Conservation (phyloP, 2,329 filamentous ascomycete genomes). For the Aspergillus bombycis region DNA sequence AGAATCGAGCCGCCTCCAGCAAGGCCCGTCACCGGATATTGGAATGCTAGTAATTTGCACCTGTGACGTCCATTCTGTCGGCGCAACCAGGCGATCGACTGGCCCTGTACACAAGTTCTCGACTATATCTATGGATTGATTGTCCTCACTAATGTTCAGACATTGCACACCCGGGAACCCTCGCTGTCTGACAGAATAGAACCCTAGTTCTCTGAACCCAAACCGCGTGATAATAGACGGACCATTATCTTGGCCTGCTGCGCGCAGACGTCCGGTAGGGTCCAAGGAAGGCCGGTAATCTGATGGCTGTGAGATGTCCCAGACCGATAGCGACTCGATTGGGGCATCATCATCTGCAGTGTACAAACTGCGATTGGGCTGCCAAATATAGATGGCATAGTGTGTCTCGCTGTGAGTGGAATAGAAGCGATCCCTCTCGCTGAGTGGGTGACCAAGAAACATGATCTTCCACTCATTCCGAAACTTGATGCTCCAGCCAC, state of each 20-base stretch:
- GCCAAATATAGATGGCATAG: conserved; percentile 66
- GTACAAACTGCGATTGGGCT: conserved; percentile 59
- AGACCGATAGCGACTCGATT: conserved; percentile 61
- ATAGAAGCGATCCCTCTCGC: conserved; percentile 63
- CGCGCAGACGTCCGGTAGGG: conserved; percentile 42
- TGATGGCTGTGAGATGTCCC: conserved; percentile 59
- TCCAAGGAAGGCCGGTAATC: conserved; percentile 56
- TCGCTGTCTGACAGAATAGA: conserved; percentile 58
- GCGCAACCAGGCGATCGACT: conserved; percentile 48
- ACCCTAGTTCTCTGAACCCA: conserved; percentile 55
- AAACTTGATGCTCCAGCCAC: conserved; percentile 51
- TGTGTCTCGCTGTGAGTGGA: conserved; percentile 62
- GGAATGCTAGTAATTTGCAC: conserved; percentile 59
- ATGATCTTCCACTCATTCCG: conserved; percentile 66
- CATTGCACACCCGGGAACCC: conserved; percentile 54
- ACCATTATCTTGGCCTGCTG: conserved; percentile 36
- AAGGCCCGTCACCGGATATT: conserved; percentile 54
- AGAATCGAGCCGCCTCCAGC: conserved; percentile 51
- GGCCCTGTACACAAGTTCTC: conserved; percentile 60
- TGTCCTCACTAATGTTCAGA: conserved; percentile 55
- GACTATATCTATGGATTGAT: conserved; percentile 55
- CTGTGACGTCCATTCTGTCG: conserved; percentile 45
- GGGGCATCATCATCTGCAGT: conserved; percentile 58
- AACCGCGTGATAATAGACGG: conserved; percentile 56
- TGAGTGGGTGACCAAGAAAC: conserved; percentile 59